Percentiles rank a stretch among this genome's conserved stretches.
Evolutionary conservation across 179 eudicot species (phyloP).

Genomic region (Amaranthus tricolor): DNA sequence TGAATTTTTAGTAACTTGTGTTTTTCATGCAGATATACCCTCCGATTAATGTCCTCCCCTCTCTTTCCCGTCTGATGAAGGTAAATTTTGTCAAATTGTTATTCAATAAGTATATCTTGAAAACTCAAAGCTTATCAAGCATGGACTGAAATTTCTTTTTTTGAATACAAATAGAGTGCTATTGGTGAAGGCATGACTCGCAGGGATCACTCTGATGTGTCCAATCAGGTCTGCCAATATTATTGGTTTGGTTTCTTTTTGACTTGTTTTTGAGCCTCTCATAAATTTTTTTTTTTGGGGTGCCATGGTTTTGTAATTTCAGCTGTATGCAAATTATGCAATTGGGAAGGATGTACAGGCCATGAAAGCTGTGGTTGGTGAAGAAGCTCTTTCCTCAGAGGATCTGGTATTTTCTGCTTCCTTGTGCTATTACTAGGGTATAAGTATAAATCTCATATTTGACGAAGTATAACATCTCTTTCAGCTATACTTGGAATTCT

Average conservation of each 20-base stretch:
- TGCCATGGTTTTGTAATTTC: slow-evolving; percentile 17
- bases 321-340: slow-evolving; percentile 98
- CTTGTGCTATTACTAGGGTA: background rate
- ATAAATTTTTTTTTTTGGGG: background rate
- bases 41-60: slow-evolving; percentile 97
- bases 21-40: slow-evolving; percentile 74
- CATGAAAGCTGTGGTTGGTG: slow-evolving; percentile 99
- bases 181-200: slow-evolving; percentile 99
- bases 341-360: slow-evolving; percentile 99
- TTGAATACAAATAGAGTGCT: slow-evolving; percentile 63
- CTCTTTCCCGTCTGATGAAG: slow-evolving; percentile 97
- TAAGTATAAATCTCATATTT: background rate
- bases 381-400: slow-evolving; percentile 99
- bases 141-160: background rate
- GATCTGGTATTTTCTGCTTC: slow-evolving; percentile 59
- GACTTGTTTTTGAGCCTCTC: background rate
- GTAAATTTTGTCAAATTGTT: slow-evolving; percentile 35
- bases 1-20: background rate
- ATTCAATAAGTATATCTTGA: background rate
- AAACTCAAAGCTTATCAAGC: slow-evolving; percentile 1
- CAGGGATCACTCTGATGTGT: slow-evolving; percentile 96
- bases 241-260: background rate
- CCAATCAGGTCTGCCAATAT: slow-evolving; percentile 66
- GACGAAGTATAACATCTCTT: background rate
- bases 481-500: slow-evolving; percentile 46